Conservation (phyloP, 345 rosid genomes). For the Hirschfeldia incana region DNA sequence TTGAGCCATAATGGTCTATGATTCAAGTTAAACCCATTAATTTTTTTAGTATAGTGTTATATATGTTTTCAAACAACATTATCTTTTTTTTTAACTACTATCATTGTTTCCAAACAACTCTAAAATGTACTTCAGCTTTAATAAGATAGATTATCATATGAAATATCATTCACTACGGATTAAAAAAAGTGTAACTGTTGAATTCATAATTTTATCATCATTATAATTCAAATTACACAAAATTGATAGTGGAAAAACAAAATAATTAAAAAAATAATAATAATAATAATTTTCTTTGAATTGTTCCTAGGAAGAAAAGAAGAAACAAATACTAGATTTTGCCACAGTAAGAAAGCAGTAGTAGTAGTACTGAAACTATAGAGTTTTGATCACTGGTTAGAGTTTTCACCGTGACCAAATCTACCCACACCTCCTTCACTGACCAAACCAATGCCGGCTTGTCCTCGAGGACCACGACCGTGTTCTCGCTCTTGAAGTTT, state of each 20-base stretch:
- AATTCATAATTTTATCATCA: slow-evolving; percentile 18
- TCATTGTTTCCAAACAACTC: too few species aligned
- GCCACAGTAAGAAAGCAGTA: background rate
- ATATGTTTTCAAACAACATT: too few species aligned
- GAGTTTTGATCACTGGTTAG: too few species aligned
- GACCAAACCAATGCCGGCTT: slow-evolving; percentile 37
- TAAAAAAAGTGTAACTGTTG: background rate
- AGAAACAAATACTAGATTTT: too few species aligned
- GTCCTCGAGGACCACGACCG: slow-evolving; percentile 22
- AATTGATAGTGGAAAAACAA: slow-evolving; percentile 17
- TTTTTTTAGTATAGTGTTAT: too few species aligned
- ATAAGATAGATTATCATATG: too few species aligned
- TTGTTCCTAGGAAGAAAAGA: background rate
- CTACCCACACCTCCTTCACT: slow-evolving; percentile 37
- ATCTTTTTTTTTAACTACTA: too few species aligned
- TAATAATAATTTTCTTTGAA: background rate
- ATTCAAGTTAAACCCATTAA: too few species aligned
- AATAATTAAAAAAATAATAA: background rate
- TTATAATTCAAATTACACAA: slow-evolving; percentile 38
- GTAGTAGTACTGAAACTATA: too few species aligned
- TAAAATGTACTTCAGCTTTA: too few species aligned
- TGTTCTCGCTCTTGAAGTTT: slow-evolving; percentile 65
- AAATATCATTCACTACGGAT: too few species aligned
- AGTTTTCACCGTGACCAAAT: slow-evolving; percentile 1
- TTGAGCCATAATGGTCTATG: too few species aligned